Base-by-base conservation (phyloP, 345 rosid genomes). In the Brassica incana region DNA sequence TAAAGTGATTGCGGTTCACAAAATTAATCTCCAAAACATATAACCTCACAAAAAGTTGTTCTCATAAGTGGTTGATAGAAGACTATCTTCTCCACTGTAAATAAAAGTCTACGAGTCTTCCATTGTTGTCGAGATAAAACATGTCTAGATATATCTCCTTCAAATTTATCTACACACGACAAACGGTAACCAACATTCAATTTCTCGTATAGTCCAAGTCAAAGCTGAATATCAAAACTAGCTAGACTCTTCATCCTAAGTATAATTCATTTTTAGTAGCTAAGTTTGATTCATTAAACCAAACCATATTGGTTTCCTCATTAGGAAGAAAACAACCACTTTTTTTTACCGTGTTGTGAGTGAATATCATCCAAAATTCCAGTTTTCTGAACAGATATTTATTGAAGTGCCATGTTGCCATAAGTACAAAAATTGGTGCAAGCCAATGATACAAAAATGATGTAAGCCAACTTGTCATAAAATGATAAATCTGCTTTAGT, bases 401-500 rank as follows among this genome's bases (percentile, higher is more conserved):
- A 15, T 23, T 8, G 65, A 60, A 25, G 65, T 60, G 54, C 6
- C 6, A 45, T 48, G 43, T 27, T 27, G 48, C 12, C 48, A 40
- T 40, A 40, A 40, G 62, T 20, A 20, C 23, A 20, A 20, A 20
- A 20, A 20, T 20, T 20, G 23, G 23, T 20, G 23, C 23, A 20
- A 20, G 23, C 23, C 23, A 20, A 20, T 20, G 23, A 20, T 20
- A 20, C 23, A 20, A 20, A 20, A 20, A 20, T 20, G 23, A 20
- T 20, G 23, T 20, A 20, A 20, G 23, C 23, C 74, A 73, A 67
- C 15, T 73, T 73, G 78, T 67, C 69, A 67, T 23, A 67, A 16
- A 25, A 59, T 40, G 61, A 73, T 69, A 78, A 78, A 60, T 73
- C 15, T 43, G 73, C 69, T 43, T 58, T 18, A 65, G 59, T 69